phyloP scores from a whole-genome alignment of 2,329 filamentous ascomycete genomes.

The Fonsecaea pedrosoi region DNA sequence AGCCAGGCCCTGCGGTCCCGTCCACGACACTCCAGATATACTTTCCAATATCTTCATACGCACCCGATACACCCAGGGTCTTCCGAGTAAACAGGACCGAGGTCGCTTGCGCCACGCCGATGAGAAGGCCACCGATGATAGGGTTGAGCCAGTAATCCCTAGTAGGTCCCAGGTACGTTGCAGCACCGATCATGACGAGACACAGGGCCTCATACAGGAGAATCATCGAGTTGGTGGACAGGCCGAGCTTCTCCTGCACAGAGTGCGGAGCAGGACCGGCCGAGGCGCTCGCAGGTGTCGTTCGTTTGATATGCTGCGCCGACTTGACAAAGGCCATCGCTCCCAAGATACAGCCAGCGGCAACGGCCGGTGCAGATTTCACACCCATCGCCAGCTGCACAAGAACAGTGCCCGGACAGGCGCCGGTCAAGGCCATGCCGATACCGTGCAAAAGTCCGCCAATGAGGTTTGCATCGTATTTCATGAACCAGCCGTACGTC shows the following conservation, averaged over 20 bases:
- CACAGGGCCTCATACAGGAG: slow-evolving; percentile 55
- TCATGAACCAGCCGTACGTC: slow-evolving; percentile 59
- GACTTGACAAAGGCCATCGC: slow-evolving; percentile 51
- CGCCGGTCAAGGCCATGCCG: slow-evolving; percentile 71
- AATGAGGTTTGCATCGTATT: slow-evolving; percentile 69
- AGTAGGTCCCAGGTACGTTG: slow-evolving; percentile 31
- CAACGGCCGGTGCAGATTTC: slow-evolving; percentile 58
- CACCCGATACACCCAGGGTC: slow-evolving; percentile 66
- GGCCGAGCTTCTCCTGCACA: slow-evolving; percentile 30
- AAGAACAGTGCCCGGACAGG: slow-evolving; percentile 70
- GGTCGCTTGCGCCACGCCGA: slow-evolving; percentile 64
- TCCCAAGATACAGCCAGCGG: slow-evolving; percentile 63
- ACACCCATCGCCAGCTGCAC: slow-evolving; percentile 65
- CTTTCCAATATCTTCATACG: slow-evolving; percentile 67
- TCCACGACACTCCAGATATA: slow-evolving; percentile 57
- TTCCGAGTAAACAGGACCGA: slow-evolving; percentile 61
- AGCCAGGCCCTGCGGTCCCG: slow-evolving; percentile 41
- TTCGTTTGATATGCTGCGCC: slow-evolving; percentile 24
- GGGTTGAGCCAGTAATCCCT: slow-evolving; percentile 51
- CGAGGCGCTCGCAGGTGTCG: slow-evolving; percentile 7
- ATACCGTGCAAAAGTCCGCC: slow-evolving; percentile 67
- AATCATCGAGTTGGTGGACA: slow-evolving; percentile 42
- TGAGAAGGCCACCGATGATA: slow-evolving; percentile 63
- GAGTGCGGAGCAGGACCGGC: slow-evolving; percentile 28
- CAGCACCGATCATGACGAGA: slow-evolving; percentile 49